A percentile compares a stretch with the other conserved stretches of the same genome.
Conservation (phyloP, 805 yeast genomes). For the Yarrowia sp. region DNA sequence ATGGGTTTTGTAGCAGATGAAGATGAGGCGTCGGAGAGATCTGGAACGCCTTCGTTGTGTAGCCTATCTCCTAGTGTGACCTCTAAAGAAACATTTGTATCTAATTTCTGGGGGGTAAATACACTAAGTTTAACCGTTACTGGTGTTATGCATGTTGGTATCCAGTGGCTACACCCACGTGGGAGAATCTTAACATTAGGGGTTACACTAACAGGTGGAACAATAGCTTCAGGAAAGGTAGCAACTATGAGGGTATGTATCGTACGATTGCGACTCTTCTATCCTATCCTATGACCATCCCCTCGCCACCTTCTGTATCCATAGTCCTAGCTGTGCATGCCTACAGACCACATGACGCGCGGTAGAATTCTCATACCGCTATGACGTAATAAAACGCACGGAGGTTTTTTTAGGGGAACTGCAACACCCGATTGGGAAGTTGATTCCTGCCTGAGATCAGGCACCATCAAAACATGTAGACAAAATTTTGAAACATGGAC, state of each 20-base stretch:
- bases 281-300: too few species aligned
- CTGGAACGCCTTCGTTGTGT: not conserved
- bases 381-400: not conserved
- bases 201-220: not conserved
- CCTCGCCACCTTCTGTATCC: not conserved
- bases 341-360: not conserved
- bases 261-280: too few species aligned
- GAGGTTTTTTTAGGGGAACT: not conserved
- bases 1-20: not conserved
- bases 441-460: not conserved
- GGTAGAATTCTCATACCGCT: not conserved
- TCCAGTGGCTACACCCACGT: constrained; percentile 8
- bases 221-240: not conserved
- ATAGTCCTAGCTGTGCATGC: not conserved
- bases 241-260: too few species aligned
- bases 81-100: constrained; percentile 3
- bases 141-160: not conserved
- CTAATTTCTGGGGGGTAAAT: not conserved
- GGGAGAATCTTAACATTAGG: not conserved
- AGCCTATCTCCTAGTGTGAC: constrained; percentile 3
- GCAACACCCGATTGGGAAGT: constrained; percentile 1
- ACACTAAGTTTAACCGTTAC: constrained; percentile 12
- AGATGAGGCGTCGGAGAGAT: not conserved
- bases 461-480: not conserved
- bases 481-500: too few species aligned